These are phyloP conservation scores for Discostella pseudostelligera DNA, from an alignment of 108 stramenopile genomes.

Conservation along the genomic window DNA sequence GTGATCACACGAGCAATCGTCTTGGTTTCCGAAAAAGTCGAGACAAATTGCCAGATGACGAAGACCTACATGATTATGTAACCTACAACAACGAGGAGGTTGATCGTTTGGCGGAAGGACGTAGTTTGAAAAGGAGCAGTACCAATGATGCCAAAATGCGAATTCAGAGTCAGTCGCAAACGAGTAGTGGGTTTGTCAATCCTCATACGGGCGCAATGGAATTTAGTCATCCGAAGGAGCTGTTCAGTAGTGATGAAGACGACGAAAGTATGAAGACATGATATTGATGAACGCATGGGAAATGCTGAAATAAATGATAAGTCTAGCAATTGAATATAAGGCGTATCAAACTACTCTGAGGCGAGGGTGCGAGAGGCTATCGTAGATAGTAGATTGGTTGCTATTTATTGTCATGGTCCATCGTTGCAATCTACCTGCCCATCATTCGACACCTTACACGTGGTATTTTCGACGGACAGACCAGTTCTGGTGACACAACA, in stretches of 20 bases:
- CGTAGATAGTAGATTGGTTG: too few species aligned
- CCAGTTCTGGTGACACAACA: too few species aligned
- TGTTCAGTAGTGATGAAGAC: slow-evolving; percentile 30
- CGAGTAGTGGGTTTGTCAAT: slow-evolving; percentile 14
- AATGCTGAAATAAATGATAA: too few species aligned
- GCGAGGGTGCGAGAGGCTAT: too few species aligned
- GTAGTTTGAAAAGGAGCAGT: slow-evolving; percentile 3
- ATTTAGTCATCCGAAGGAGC: slow-evolving; percentile 14
- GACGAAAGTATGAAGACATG: too few species aligned
- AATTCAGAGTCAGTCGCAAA: slow-evolving; percentile 2
- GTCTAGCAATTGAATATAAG: too few species aligned
- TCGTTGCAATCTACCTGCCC: too few species aligned
- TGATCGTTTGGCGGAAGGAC: slow-evolving; percentile 35
- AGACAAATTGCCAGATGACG: slow-evolving; percentile 25
- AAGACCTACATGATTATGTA: slow-evolving; percentile 43
- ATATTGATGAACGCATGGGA: too few species aligned
- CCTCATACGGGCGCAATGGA: slow-evolving; percentile 26
- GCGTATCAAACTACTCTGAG: too few species aligned
- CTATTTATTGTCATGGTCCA: too few species aligned
- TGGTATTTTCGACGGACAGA: too few species aligned
- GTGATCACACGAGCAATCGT: background rate
- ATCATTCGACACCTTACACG: too few species aligned
- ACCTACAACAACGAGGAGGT: slow-evolving; percentile 34
- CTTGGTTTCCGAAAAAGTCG: slow-evolving; percentile 6
- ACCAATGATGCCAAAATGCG: background rate